phyloP scores from a whole-genome alignment of 2,329 filamentous ascomycete species.

The Phaeosphaeriaceae sp. region DNA sequence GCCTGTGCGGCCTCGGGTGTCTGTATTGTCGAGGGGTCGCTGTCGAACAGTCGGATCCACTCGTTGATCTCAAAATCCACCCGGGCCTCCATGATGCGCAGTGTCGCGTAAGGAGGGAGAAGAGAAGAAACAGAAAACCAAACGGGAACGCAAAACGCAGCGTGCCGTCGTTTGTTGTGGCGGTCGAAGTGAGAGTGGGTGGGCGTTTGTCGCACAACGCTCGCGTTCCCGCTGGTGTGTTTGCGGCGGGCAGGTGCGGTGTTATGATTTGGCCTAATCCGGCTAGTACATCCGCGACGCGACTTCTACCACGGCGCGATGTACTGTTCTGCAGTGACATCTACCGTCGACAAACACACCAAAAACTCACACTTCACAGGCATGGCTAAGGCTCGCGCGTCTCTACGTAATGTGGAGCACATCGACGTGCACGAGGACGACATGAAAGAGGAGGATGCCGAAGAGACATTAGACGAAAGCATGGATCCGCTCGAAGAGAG shows the following conservation, averaged over 20 bases:
- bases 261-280: conserved; percentile 29
- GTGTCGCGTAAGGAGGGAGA: conserved; percentile 18
- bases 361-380: conserved; percentile 11
- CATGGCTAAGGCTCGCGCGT: conserved; percentile 44
- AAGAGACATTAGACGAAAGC: conserved; percentile 56
- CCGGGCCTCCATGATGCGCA: conserved; percentile 67
- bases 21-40: conserved; percentile 82
- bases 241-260: conserved; percentile 16
- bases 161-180: conserved; percentile 19
- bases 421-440: conserved; percentile 39
- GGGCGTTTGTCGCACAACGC: conserved; percentile 13
- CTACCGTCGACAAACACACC: conserved; percentile 15
- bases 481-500: conserved; percentile 59
- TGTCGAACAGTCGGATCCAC: conserved; percentile 95
- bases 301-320: conserved; percentile 13
- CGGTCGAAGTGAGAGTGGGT: conserved; percentile 20
- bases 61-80: conserved; percentile 95
- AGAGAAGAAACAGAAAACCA: conserved; percentile 12
- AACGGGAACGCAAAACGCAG: conserved; percentile 20
- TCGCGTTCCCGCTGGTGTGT: conserved; percentile 24
- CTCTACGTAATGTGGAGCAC: conserved; percentile 34
- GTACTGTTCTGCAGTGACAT: conserved; percentile 11
- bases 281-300: conserved; percentile 13
- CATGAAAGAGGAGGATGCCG: conserved; percentile 47
- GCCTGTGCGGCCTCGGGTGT: conserved; percentile 86